phyloP scores from a whole-genome alignment of 2,329 filamentous ascomycete genomes.

The Aspergillus carbonarius region DNA sequence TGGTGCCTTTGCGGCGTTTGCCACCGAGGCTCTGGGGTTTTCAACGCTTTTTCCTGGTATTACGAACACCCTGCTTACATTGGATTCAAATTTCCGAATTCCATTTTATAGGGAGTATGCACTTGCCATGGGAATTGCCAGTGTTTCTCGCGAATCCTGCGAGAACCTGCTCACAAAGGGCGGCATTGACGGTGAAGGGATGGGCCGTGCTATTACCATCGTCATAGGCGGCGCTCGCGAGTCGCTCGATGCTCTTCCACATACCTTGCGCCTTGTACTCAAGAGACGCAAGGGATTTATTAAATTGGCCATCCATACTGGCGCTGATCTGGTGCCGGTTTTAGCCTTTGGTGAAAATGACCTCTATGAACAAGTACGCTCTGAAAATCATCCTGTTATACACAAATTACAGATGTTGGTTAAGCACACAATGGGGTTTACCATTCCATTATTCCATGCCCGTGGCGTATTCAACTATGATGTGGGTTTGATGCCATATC shows the following conservation, averaged over 20 bases:
- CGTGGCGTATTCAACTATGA: conserved; percentile 97
- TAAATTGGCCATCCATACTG: conserved; percentile 85
- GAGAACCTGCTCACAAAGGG: conserved; percentile 82
- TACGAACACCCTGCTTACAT: conserved; percentile 85
- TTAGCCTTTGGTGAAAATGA: conserved; percentile 95
- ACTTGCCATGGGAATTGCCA: conserved; percentile 81
- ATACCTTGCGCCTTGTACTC: conserved; percentile 73
- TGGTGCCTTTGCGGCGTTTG: conserved; percentile 90
- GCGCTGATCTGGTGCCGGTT: conserved; percentile 91
- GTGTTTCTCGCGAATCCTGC: conserved; percentile 88
- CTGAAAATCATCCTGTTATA: conserved; percentile 72
- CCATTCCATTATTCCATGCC: conserved; percentile 85
- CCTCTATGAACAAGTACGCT: conserved; percentile 84
- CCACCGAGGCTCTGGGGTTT: conserved; percentile 86
- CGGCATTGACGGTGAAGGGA: conserved; percentile 73
- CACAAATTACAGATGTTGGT: conserved; percentile 79
- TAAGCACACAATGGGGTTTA: conserved; percentile 87
- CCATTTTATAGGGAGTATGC: conserved; percentile 94
- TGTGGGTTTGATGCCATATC: conserved; percentile 92
- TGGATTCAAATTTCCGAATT: conserved; percentile 94
- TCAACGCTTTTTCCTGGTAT: conserved; percentile 87
- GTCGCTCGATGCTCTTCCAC: conserved; percentile 82
- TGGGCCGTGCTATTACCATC: conserved; percentile 95
- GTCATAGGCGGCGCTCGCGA: conserved; percentile 91
- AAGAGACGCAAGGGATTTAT: conserved; percentile 86